phyloP scores from a whole-genome alignment of 2,329 filamentous ascomycete genomes.

The Alternaria gansuensis region DNA sequence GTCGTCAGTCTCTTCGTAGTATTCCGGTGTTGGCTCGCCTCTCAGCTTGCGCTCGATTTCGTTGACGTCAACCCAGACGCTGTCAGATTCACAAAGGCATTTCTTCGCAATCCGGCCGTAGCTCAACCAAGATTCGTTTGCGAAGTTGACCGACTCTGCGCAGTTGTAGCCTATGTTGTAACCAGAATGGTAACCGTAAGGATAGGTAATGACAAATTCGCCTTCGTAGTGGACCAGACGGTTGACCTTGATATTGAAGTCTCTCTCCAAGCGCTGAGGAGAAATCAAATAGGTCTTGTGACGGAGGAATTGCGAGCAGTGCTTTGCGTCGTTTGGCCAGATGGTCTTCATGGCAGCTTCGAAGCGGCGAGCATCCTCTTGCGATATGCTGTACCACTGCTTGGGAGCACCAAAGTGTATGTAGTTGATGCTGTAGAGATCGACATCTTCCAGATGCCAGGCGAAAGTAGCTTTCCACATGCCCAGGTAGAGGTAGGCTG shows the following conservation, averaged over 20 bases:
- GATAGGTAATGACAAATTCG: conserved; percentile 98
- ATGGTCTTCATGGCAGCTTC: conserved; percentile 94
- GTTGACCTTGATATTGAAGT: conserved; percentile 96
- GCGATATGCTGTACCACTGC: conserved; percentile 99
- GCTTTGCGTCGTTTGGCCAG: conserved; percentile 94
- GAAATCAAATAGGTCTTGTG: conserved; percentile 99
- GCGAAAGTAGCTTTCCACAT: conserved; percentile 99
- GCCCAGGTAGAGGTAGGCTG: conserved; percentile 93
- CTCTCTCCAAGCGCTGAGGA: conserved; percentile 81
- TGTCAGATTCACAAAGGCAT: conserved; percentile 96
- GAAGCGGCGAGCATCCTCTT: conserved; percentile 90
- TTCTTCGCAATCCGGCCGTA: conserved; percentile 96
- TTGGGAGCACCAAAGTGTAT: conserved; percentile 98
- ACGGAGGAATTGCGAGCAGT: conserved; percentile 92
- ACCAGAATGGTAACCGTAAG: conserved; percentile 97
- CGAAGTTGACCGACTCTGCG: conserved; percentile 98
- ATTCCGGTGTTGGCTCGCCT: conserved; percentile 81
- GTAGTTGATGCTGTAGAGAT: conserved; percentile 99
- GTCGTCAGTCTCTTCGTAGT: conserved; percentile 80
- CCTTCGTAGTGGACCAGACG: conserved; percentile 94
- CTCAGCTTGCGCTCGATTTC: conserved; percentile 94
- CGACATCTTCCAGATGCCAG: conserved; percentile 98
- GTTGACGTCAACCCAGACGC: conserved; percentile 96
- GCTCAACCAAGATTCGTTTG: conserved; percentile 91
- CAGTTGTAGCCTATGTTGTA: conserved; percentile 99